Evolutionary conservation across 2,329 filamentous ascomycete species (phyloP).

Genomic region (Neurospora crassa): DNA sequence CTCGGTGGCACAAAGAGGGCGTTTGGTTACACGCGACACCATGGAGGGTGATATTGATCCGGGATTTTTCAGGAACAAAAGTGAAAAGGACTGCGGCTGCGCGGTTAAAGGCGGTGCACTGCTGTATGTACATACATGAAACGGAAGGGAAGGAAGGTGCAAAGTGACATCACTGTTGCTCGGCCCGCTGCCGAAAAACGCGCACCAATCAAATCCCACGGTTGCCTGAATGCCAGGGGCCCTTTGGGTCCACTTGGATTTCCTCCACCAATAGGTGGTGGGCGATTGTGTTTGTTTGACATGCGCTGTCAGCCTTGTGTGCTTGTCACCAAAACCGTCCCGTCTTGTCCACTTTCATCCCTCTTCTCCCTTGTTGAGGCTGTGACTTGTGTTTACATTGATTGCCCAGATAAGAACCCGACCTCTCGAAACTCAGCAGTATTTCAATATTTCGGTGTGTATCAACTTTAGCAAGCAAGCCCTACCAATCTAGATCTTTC

Average conservation of each 20-base stretch:
- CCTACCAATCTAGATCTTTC: neutral
- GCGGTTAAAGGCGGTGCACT: neutral
- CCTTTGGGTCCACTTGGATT: neutral
- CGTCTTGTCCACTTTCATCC: neutral
- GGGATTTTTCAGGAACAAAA: neutral
- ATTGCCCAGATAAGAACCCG: neutral
- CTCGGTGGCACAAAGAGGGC: neutral
- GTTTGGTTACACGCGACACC: neutral
- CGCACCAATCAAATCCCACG: neutral
- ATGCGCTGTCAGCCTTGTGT: neutral
- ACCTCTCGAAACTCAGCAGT: neutral
- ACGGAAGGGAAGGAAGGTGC: neutral
- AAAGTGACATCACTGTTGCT: neutral
- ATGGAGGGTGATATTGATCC: neutral
- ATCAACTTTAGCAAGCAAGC: neutral
- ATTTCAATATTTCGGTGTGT: neutral
- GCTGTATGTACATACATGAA: neutral
- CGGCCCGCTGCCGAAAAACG: neutral
- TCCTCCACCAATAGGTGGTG: neutral
- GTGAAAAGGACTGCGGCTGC: neutral
- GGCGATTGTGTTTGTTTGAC: neutral
- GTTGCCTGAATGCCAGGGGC: neutral
- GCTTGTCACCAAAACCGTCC: neutral
- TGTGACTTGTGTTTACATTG: neutral
- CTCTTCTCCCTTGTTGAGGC: neutral